Base-by-base conservation (phyloP, 129 eudicot species). In the Lactuca sativa region DNA sequence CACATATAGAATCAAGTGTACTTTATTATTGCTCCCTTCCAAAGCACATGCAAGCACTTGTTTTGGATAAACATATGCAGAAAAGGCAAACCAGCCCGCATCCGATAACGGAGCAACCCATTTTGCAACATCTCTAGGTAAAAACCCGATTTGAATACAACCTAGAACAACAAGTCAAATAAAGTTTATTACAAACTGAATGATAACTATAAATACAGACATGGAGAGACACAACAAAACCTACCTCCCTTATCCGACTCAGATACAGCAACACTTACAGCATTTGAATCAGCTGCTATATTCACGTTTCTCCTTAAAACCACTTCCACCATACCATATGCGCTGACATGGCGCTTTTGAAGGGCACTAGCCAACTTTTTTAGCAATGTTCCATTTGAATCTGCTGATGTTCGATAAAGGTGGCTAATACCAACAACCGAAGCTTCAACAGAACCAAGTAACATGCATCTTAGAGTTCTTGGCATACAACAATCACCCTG, bases 91-190 rank as follows among this genome's bases (percentile, higher is more conserved):
- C 63, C 83, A 62, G 25, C 96, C 97, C 66, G 18, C 59, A 72
- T 92, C 97, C 65, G 88, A 80, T 13, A 88, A 77, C 71, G 93
- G 96, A 71, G 97, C 88, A 30, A 86, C 89, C 96, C 93, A 91
- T 75, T 84, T 88, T 55, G 97, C 96, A 75, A 88, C 72, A 76
- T 73, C 72, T 71, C 87, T 82, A 1, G 97, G 97, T 44, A 91
- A 84, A 82, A 91, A 91, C 11, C 97, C 97, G 64, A 91, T 79
- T 74, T 88, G 96, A 40, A 91, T 78, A 56, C 73, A 86, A 68
- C 83, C 97, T 91, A 64, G 15, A 31, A 15, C 44, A 69, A 54
- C 16, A 59, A 66, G 55, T 47, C 54, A 68, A 51, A 48, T 40
- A 43, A 57, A 7, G 53, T 48, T 53, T 55, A 41, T 67, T 9